phyloP scores from a whole-genome alignment of 768 basidiomycete genomes.

The Tephrocybe sp. region DNA sequence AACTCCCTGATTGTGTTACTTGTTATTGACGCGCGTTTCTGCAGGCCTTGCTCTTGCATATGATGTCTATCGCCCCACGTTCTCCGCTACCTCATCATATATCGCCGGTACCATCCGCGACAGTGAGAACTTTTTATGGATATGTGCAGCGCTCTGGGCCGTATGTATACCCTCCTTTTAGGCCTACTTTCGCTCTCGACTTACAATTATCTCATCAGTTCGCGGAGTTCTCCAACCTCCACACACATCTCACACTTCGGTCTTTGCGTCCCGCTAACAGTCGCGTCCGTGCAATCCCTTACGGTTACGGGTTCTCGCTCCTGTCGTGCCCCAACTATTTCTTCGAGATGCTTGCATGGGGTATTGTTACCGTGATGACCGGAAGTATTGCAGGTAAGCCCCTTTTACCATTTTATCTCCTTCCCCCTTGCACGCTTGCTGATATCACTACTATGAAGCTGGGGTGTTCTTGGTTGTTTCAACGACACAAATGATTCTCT shows the following conservation, averaged over 20 bases:
- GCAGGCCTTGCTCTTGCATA: constrained; percentile 73
- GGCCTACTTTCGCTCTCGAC: background rate
- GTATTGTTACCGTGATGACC: constrained; percentile 70
- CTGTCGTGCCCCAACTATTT: constrained; percentile 93
- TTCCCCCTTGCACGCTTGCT: background rate
- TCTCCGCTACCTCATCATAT: constrained; percentile 61
- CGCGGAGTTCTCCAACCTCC: constrained; percentile 80
- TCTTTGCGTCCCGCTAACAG: constrained; percentile 79
- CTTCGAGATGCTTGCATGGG: constrained; percentile 83
- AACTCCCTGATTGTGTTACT: background rate
- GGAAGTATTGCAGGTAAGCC: constrained; percentile 68
- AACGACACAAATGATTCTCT: constrained; percentile 68
- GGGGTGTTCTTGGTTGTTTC: constrained; percentile 64
- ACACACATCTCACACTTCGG: constrained; percentile 79
- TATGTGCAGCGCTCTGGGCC: constrained; percentile 65
- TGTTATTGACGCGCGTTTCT: background rate
- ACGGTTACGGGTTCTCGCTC: constrained; percentile 89
- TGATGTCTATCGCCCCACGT: constrained; percentile 80
- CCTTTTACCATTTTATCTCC: background rate
- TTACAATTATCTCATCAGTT: constrained; percentile 48
- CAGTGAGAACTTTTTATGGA: constrained; percentile 64
- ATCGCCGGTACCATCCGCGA: constrained; percentile 62
- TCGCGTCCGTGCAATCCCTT: constrained; percentile 78
- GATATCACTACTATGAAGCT: constrained; percentile 34
- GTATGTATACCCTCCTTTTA: too few species aligned